Evolutionary conservation across 768 basidiomycete species (phyloP), one percentile per base, ranked within the genome.

Genomic region (Serpula lacrymans): DNA sequence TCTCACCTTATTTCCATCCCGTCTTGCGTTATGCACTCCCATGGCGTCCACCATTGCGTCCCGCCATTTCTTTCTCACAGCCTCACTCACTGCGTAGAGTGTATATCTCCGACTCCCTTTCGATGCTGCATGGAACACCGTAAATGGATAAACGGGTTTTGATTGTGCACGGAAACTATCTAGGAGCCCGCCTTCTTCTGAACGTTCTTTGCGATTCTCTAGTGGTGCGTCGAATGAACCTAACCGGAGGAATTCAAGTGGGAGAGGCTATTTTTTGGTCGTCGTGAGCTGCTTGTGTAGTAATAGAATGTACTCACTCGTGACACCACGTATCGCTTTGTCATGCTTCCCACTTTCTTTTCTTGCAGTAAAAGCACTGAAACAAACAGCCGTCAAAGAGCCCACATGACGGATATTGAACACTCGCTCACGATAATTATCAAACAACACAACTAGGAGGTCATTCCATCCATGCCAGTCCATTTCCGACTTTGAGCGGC

Each of bases 401-500:
- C n/a, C 16, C 17, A 39, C 16, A 28, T 42, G 14, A 55, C n/a
- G n/a, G n/a, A n/a, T n/a, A n/a, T n/a, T n/a, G n/a, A n/a, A n/a
- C n/a, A n/a, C n/a, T n/a, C n/a, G n/a, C 82, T 51, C 48, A 90
- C 88, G 67, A 59, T 80, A 86, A 53, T 90, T 87, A 56, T 92
- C 89, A 30, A 91, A 56, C 12, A 92, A 59, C 6, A 78, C 80
- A 9, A 78, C 78, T 24, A 74, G 70, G 30, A 85, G 63, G 43
- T 88, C 84, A 22, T 60, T 68, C 90, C 91, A 93, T 28, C 76
- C 75, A 14, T 33, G 31, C 60, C 82, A 78, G 6, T 77, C 77
- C 23, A 77, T 71, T 17, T 91, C 89, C 0, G 76, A 74, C 39
- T 77, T 72, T 37, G 69, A 72, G 39, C 75, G 69, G 43, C 89